Percentiles rank a stretch among this genome's conserved stretches.
These are phyloP conservation scores for Xerocomellus amylosporus DNA, from an alignment of 768 basidiomycete species.

Conservation along the genomic window DNA sequence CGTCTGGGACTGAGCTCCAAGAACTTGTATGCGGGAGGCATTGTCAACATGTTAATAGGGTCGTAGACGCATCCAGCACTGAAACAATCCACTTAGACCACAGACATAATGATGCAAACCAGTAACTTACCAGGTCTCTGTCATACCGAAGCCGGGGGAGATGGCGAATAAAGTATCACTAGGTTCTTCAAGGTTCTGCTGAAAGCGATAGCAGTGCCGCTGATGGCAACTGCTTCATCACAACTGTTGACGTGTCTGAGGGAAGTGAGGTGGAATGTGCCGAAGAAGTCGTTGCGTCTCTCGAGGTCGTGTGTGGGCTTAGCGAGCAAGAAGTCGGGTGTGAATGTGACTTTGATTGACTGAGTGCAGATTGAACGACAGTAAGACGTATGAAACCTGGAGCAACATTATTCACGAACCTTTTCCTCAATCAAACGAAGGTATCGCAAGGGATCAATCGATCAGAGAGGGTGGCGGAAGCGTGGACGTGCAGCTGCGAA, in stretches of 20 bases:
- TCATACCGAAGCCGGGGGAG: slow-evolving; percentile 36
- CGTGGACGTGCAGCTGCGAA: slow-evolving; percentile 23
- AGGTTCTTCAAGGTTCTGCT: slow-evolving; percentile 30
- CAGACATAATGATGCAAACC: background rate
- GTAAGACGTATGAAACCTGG: background rate
- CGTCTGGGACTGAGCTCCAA: slow-evolving; percentile 39
- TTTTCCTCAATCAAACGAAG: slow-evolving; percentile 36
- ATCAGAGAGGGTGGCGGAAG: slow-evolving; percentile 23
- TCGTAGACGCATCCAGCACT: slow-evolving; percentile 42
- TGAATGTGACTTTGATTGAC: slow-evolving; percentile 33
- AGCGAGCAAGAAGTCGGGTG: slow-evolving; percentile 43
- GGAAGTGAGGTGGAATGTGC: slow-evolving; percentile 33
- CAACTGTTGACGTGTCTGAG: slow-evolving; percentile 40
- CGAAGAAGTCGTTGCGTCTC: slow-evolving; percentile 21
- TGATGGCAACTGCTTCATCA: slow-evolving; percentile 40
- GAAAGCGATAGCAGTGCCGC: slow-evolving; percentile 38
- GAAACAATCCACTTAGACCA: background rate
- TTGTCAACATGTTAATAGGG: slow-evolving; percentile 22
- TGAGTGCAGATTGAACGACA: slow-evolving; percentile 6
- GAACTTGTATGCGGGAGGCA: slow-evolving; percentile 29
- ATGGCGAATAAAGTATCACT: slow-evolving; percentile 32
- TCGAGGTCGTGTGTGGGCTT: slow-evolving; percentile 36
- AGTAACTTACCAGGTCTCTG: slow-evolving; percentile 36
- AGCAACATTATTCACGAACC: slow-evolving; percentile 22
- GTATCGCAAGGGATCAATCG: slow-evolving; percentile 14